These are phyloP conservation scores for Cucumis hystrix DNA, from an alignment of 306 rosid genomes.

Conservation along the genomic window DNA sequence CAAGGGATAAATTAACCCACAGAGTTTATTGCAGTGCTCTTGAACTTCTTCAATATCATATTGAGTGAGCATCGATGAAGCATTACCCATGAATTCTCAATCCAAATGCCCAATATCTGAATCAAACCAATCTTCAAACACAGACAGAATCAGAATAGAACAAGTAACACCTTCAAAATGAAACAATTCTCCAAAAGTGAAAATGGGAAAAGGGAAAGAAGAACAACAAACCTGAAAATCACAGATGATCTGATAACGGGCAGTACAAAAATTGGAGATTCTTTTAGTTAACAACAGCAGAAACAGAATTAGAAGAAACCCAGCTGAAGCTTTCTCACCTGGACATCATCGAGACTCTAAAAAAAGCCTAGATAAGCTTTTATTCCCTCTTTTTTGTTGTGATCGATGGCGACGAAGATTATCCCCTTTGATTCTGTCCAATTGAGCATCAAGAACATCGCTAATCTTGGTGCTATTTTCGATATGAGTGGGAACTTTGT, in stretches of 20 bases:
- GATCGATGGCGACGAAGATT: not conserved
- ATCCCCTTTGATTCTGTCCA: not conserved
- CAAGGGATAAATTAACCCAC: slow-evolving; percentile 17
- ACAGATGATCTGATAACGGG: not conserved
- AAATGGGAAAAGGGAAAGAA: not conserved
- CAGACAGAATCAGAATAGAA: not conserved
- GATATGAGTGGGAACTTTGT: too few relatives aligned
- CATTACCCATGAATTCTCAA: slow-evolving; percentile 49
- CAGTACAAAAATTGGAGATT: not conserved
- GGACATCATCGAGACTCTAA: slow-evolving; percentile 4
- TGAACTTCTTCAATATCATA: slow-evolving; percentile 95
- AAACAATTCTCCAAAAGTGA: not conserved
- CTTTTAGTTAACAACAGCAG: not conserved
- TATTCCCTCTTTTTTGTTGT: not conserved
- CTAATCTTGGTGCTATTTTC: not conserved
- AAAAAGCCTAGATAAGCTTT: not conserved
- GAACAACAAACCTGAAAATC: not conserved
- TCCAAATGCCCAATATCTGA: not conserved
- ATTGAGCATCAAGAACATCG: not conserved
- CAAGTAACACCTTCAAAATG: not conserved
- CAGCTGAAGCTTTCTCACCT: not conserved
- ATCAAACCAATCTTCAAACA: not conserved
- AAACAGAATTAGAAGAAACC: not conserved
- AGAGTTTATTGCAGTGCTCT: slow-evolving; percentile 51
- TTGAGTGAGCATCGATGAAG: slow-evolving; percentile 76